Percentiles rank a stretch among this genome's conserved stretches.
Evolutionary conservation across 2,329 filamentous ascomycete species (phyloP).

Genomic region (Epichloe elymi): DNA sequence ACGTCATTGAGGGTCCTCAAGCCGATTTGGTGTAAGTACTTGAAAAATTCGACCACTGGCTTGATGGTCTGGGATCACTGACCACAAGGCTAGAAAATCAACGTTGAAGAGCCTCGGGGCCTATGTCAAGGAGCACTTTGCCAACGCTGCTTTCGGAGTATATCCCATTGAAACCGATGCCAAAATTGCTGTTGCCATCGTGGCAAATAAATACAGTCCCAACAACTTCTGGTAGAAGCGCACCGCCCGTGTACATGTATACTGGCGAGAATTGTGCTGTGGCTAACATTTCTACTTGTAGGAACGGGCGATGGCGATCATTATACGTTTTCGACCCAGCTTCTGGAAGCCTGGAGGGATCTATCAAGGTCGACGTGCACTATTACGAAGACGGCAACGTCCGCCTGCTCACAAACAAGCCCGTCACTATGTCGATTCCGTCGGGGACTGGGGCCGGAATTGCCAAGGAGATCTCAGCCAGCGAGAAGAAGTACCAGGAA

Average conservation of each 20-base stretch:
- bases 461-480: conserved; percentile 60
- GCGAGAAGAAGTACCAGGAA: conserved; percentile 91
- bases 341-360: conserved; percentile 57
- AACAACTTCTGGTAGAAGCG: conserved; percentile 82
- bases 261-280: background rate
- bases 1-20: conserved; percentile 64
- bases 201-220: conserved; percentile 94
- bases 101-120: conserved; percentile 62
- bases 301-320: conserved; percentile 94
- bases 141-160: conserved; percentile 65
- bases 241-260: too few species aligned
- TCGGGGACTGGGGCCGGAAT: conserved; percentile 55
- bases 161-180: conserved; percentile 68
- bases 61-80: background rate
- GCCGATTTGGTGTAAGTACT: conserved; percentile 63
- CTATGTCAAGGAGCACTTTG: conserved; percentile 82
- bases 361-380: conserved; percentile 88
- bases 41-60: background rate
- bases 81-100: conserved; percentile 49
- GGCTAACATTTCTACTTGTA: conserved; percentile 18
- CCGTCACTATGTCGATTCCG: conserved; percentile 47
- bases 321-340: conserved; percentile 67
- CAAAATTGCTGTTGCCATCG: conserved; percentile 67
- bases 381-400: conserved; percentile 99
- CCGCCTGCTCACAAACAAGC: conserved; percentile 78